Evolutionary conservation across 306 rosid species (phyloP), one percentile per base, ranked within the genome.

Genomic region (Rosa chinensis): DNA sequence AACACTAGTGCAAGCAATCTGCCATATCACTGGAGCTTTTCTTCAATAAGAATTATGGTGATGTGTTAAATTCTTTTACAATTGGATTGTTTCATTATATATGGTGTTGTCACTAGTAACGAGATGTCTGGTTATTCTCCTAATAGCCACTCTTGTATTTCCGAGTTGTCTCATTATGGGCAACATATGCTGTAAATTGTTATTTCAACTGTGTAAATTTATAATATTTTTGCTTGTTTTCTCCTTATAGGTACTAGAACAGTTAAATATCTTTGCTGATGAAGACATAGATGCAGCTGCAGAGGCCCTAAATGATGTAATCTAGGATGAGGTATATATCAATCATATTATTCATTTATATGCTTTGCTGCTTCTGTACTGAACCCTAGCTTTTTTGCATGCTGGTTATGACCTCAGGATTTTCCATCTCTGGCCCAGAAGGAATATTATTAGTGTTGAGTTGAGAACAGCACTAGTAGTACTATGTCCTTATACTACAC

Each of bases 211-310:
- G 11, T 12, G 5, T 64, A 40, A 66, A 55, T 78, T 75, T 32
- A 78, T 66, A 35, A 56, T 42, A 17, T 77, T 8, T 50, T 82
- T 58, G 42, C 77, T 72, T 39, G 76, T 66, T 84, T 39, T 79
- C 63, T 71, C 80, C 72, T 84, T 72, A 40, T 85, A 96, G 99
- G 97, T 96, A 77, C 91, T 96, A 37, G 64, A 79, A 70, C 91
- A 91, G 88, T 84, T 96, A 85, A 90, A 89, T 72, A 97, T 93
- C 55, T 96, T 96, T 81, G 91, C 94, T 45, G 81, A 81, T 8
- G 92, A 86, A 10, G 99, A 96, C 82, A 78, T 93, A 61, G 90
- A 91, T 88, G 82, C 90, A 74, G 98, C 98, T 62, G 97, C 98
- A 2, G 93, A 93, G 88, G 97, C 96, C 53, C 80, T 96, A 84